These are phyloP conservation scores for Grosmannia serpens DNA, from an alignment of 2,329 filamentous ascomycete species.

Conservation along the genomic window DNA sequence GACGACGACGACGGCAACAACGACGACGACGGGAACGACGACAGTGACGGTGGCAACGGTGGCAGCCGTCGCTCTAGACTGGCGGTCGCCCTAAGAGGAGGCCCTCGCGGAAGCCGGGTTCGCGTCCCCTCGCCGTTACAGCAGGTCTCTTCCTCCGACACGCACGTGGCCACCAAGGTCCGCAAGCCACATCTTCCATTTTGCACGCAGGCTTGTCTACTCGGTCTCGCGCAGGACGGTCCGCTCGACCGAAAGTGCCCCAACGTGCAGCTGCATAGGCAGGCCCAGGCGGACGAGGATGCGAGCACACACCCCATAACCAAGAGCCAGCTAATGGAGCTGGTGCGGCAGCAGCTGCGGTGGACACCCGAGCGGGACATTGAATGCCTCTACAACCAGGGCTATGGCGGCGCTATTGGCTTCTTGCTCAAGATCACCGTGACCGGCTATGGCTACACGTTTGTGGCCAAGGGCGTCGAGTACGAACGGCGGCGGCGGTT, in stretches of 20 bases:
- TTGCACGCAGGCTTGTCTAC: slow-evolving; percentile 3
- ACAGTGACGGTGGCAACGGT: no score
- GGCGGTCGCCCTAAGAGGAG: no score
- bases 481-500: neutral
- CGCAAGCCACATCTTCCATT: neutral
- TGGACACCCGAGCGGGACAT: neutral
- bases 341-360: neutral
- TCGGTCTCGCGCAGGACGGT: neutral
- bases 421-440: neutral
- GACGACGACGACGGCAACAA: neutral
- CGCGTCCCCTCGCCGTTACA: neutral
- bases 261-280: neutral
- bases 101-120: no score
- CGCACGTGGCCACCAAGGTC: neutral
- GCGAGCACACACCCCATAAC: neutral
- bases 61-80: neutral
- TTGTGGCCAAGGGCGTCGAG: slow-evolving; percentile 4
- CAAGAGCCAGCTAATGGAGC: neutral
- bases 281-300: neutral
- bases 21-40: neutral
- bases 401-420: neutral
- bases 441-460: no score
- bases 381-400: neutral
- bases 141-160: neutral
- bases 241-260: neutral